A percentile compares a stretch with the other conserved stretches of the same genome.
phyloP scores from a whole-genome alignment of 2,329 filamentous ascomycete species.

The Colletotrichum sp. region DNA sequence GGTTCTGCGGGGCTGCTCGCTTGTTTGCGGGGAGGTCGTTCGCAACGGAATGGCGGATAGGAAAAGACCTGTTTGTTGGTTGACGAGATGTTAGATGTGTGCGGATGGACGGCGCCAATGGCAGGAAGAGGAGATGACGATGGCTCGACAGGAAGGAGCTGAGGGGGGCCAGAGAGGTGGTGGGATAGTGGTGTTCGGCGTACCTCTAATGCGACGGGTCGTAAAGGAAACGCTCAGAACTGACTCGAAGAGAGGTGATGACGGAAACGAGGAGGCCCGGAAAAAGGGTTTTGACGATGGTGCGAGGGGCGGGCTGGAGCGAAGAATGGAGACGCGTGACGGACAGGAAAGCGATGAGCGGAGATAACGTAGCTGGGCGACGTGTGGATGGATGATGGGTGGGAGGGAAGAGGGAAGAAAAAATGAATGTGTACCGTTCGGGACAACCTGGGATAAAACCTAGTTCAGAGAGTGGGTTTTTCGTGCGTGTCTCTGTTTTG shows the following conservation, averaged over 20 bases:
- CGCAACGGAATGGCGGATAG: not conserved
- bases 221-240: slow-evolving; percentile 9
- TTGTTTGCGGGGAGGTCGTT: not conserved
- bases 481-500: not conserved
- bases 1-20: slow-evolving; percentile 13
- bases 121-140: not conserved
- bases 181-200: not conserved
- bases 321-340: slow-evolving; percentile 18
- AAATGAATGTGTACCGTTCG: slow-evolving; percentile 18
- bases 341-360: slow-evolving; percentile 10
- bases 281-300: slow-evolving; percentile 19
- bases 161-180: not conserved
- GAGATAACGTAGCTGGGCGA: slow-evolving; percentile 12
- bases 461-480: slow-evolving; percentile 15
- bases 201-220: slow-evolving; percentile 13
- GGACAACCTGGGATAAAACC: slow-evolving; percentile 17
- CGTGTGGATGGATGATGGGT: slow-evolving; percentile 12
- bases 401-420: slow-evolving; percentile 7
- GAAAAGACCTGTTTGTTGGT: not conserved
- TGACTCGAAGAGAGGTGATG: slow-evolving; percentile 12
- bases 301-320: slow-evolving; percentile 13
- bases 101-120: not conserved
- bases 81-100: slow-evolving; percentile 5
- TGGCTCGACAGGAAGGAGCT: not conserved
- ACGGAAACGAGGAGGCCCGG: slow-evolving; percentile 1